Conservation (phyloP, 169 alveolate species). For the Theileria sp. region DNA sequence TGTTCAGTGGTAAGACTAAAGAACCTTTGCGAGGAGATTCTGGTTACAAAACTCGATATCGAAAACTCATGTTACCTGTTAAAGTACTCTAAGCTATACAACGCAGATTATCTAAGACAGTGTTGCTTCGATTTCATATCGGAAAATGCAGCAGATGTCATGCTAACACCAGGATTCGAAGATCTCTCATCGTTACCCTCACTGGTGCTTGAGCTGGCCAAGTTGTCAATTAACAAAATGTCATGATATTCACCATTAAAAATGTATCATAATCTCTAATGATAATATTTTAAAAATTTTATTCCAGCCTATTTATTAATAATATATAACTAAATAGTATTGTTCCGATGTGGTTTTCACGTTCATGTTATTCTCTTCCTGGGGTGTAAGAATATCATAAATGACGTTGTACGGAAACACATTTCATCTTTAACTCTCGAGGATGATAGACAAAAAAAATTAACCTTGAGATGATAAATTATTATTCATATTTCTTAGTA, state of each 20-base stretch:
- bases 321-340: not conserved
- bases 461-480: not conserved
- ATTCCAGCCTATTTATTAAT: not conserved
- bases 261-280: not conserved
- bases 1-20: constrained; percentile 46
- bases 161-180: constrained; percentile 68
- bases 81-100: constrained; percentile 65
- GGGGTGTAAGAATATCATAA: not conserved
- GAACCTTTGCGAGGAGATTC: constrained; percentile 63
- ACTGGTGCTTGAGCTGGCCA: constrained; percentile 68
- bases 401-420: not conserved
- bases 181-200: constrained; percentile 69
- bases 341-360: not conserved
- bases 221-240: constrained; percentile 53
- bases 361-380: not conserved
- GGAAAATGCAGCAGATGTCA: constrained; percentile 66
- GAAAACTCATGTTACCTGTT: constrained; percentile 68
- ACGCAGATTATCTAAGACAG: constrained; percentile 63
- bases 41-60: constrained; percentile 56
- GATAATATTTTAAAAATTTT: not conserved
- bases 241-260: not conserved
- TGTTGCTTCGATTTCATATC: constrained; percentile 62
- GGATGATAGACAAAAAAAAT: not conserved
- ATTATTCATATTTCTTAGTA: not conserved
- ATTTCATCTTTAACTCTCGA: not conserved